phyloP scores from a whole-genome alignment of 306 rosid genomes.

The Crotalaria pallida region DNA sequence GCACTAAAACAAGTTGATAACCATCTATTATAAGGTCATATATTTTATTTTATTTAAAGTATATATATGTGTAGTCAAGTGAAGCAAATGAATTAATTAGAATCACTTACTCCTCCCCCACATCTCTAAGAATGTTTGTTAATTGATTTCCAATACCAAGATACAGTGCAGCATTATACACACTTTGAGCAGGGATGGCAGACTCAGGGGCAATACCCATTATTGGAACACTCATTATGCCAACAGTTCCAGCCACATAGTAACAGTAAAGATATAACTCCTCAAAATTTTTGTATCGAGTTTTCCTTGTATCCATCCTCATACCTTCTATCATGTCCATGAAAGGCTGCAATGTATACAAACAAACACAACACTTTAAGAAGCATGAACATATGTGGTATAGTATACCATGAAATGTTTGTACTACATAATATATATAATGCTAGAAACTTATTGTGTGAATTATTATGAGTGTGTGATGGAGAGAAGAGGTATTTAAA shows the following conservation, averaged over 20 bases:
- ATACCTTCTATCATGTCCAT: slow-evolving; percentile 86
- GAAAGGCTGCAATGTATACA: slow-evolving; percentile 50
- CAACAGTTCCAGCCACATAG: slow-evolving; percentile 90
- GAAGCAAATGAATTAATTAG: background rate
- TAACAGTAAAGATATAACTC: slow-evolving; percentile 88
- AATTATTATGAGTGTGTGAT: background rate
- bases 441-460: no score
- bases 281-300: slow-evolving; percentile 53
- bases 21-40: background rate
- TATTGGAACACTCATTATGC: slow-evolving; percentile 80
- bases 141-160: slow-evolving; percentile 86
- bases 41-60: no score
- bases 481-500: background rate
- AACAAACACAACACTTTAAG: background rate
- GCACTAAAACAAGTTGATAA: slow-evolving; percentile 38
- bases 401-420: no score
- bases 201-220: slow-evolving; percentile 83
- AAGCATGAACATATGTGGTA: no score
- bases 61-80: background rate
- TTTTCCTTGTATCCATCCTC: slow-evolving; percentile 79
- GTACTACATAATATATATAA: no score
- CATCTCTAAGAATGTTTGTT: slow-evolving; percentile 90
- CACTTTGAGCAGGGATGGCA: slow-evolving; percentile 39
- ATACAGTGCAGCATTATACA: slow-evolving; percentile 63
- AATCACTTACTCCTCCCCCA: slow-evolving; percentile 87